Conservation (phyloP, 169 alveolate genomes). For the Cryptosporidium bovis region DNA sequence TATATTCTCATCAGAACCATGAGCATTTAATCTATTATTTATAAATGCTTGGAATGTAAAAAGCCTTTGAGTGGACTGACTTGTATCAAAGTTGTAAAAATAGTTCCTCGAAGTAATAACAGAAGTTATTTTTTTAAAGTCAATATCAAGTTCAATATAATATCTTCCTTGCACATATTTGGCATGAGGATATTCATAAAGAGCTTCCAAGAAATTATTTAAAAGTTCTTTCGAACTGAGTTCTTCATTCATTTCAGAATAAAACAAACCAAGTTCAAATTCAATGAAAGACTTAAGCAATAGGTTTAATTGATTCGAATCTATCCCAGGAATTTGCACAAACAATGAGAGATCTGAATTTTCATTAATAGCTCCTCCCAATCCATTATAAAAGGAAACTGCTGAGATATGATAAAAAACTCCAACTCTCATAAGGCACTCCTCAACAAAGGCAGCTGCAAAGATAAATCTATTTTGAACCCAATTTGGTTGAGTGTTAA, state of each 20-base stretch:
- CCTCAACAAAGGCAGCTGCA: conserved; percentile 57
- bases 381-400: conserved; percentile 7
- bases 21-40: conserved; percentile 8
- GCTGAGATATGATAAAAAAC: conserved; percentile 37
- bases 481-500: conserved; percentile 44
- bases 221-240: background rate
- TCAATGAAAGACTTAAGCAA: conserved; percentile 5
- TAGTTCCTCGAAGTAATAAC: background rate
- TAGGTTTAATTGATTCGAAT: background rate
- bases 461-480: conserved; percentile 47
- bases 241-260: background rate
- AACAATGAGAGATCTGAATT: conserved; percentile 31
- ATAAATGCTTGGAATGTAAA: conserved; percentile 41
- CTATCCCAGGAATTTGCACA: background rate
- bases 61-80: background rate
- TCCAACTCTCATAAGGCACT: background rate
- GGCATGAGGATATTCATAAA: conserved; percentile 51
- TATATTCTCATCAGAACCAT: background rate
- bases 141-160: conserved; percentile 19
- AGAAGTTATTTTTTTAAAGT: background rate
- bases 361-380: conserved; percentile 29
- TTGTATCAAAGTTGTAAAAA: background rate
- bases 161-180: conserved; percentile 47
- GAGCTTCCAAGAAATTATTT: conserved; percentile 6
- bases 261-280: conserved; percentile 1